Conservation (phyloP, 768 basidiomycete species). For the Mycena vulgaris region DNA sequence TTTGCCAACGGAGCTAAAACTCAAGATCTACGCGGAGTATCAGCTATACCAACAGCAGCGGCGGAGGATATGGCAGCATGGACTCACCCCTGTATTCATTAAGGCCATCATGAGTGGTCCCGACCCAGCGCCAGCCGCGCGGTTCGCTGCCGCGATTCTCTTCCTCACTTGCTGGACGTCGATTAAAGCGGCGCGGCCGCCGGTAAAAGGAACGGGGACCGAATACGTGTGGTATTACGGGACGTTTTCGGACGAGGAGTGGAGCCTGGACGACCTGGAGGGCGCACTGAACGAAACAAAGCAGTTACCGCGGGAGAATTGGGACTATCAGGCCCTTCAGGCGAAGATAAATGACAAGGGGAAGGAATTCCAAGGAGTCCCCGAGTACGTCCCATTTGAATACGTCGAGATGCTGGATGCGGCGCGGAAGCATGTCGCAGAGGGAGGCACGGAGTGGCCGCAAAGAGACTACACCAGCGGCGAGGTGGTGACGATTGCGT, state of each 20-base stretch:
- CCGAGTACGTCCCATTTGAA: conserved; percentile 26
- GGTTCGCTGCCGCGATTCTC: conserved; percentile 21
- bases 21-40: conserved; percentile 6
- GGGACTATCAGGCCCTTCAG: background rate
- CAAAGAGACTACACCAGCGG: conserved; percentile 16
- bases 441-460: conserved; percentile 3
- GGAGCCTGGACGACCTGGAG: conserved; percentile 12
- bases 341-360: background rate
- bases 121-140: conserved; percentile 13
- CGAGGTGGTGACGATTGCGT: conserved; percentile 7
- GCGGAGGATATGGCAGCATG: conserved; percentile 11
- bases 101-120: conserved; percentile 22
- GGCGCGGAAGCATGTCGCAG: conserved; percentile 15
- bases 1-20: conserved; percentile 18
- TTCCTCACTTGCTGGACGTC: conserved; percentile 21
- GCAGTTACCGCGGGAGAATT: conserved; percentile 20
- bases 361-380: background rate
- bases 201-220: conserved; percentile 1
- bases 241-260: background rate
- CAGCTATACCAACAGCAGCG: conserved; percentile 6
- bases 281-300: conserved; percentile 3
- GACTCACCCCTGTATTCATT: conserved; percentile 13
- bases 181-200: conserved; percentile 6
- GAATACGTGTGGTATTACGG: conserved; percentile 6
- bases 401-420: conserved; percentile 23